Base-by-base conservation (phyloP, 106 monocot species). In the Gastrodia elata region DNA sequence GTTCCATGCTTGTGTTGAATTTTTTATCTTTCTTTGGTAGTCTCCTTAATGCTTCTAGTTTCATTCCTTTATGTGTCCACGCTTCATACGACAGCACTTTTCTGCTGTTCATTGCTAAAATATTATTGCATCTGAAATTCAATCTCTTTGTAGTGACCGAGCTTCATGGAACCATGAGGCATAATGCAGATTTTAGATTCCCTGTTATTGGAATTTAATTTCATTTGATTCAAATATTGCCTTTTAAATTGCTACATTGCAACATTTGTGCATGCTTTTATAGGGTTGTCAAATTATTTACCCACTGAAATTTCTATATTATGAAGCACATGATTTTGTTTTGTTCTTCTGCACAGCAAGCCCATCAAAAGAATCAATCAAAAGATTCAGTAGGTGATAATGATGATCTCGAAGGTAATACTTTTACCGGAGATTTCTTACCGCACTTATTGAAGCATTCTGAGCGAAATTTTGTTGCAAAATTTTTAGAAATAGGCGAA, bases 371-470 rank as follows among this genome's bases (percentile, higher is more conserved):
- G 69, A 92, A 85, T 71, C 85, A 89, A 49, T 57, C 81, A 49
- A 96, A 90, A 59, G 96, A 96, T 61, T 82, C 86, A 56, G 84
- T 90, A 78, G 95, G 52, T 4, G 52, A 90, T 74, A 92, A 76
- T 1, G 96, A 92, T 77, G 92, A 96, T 30, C 56, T 80, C 38
- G 95, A 92, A 90, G 96, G 96, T 96, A 81, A 8, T 79, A 20
- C 20, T n/a, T 59, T 16, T 26, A 44, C 72, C 59, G 32, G 15
- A 56, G 32, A 55, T 18, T 56, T 72, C 58, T 32, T 13, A 22
- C 34, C 15, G 18, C 38, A 36, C 22, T 65, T 6, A 68, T 55
- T 43, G 25, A 9, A 22, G 4, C 22, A 56, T 37, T 68, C 6
- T 57, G 2, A 65, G 24, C 65, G 13, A 33, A 11, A 38, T 37